Conservation (phyloP, 1,284 basidiomycete genomes). For the Sparassis latifolia region DNA sequence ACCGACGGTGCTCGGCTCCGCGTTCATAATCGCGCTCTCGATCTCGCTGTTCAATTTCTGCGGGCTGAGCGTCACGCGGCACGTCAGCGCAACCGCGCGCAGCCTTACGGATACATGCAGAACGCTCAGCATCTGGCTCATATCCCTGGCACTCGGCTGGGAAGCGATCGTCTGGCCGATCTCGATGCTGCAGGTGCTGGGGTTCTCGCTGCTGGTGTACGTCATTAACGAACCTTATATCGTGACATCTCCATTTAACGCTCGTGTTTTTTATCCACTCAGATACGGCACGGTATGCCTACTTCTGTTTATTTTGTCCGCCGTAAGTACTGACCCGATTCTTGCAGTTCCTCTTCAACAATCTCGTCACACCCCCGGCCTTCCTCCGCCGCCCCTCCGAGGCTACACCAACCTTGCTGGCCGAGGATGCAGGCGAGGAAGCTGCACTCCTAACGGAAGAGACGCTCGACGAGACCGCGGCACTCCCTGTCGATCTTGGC, state of each 20-base stretch:
- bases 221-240: constrained; percentile 23
- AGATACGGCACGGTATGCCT: constrained; percentile 28
- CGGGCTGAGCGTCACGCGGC: constrained; percentile 86
- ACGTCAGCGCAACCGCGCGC: constrained; percentile 85
- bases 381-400: constrained; percentile 42
- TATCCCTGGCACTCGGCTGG: constrained; percentile 89
- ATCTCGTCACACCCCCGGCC: constrained; percentile 55
- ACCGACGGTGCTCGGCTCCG: constrained; percentile 72
- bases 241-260: constrained; percentile 6
- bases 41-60: constrained; percentile 91
- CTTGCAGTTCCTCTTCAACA: constrained; percentile 65
- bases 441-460: constrained; percentile 34
- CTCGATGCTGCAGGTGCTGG: constrained; percentile 81
- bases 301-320: neutral
- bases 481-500: constrained; percentile 66
- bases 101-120: constrained; percentile 94
- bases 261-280: constrained; percentile 5
- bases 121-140: constrained; percentile 88
- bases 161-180: constrained; percentile 81
- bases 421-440: constrained; percentile 39
- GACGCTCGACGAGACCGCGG: constrained; percentile 65
- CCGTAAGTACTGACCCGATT: constrained; percentile 3
- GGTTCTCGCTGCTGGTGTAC: constrained; percentile 89
- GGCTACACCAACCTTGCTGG: constrained; percentile 20
- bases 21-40: constrained; percentile 72